Percentiles rank a stretch among this genome's conserved stretches.
Evolutionary conservation across 305 asterid genomes (phyloP).

Genomic region (Stenogyne calaminthoides): DNA sequence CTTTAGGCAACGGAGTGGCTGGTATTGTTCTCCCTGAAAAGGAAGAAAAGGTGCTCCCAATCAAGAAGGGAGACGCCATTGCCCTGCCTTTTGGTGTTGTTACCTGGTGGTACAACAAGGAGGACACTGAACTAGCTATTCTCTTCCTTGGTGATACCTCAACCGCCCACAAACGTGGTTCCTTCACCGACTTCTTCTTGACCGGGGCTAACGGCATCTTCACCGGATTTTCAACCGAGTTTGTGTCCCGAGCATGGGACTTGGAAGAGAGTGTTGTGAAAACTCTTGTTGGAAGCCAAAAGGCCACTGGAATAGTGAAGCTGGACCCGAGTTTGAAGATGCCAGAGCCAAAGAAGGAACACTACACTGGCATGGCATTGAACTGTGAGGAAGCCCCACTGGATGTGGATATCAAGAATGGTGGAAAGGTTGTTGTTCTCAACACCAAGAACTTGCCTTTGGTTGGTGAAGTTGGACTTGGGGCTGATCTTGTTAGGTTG

Average conservation of each 20-base stretch:
- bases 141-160: slow-evolving; percentile 67
- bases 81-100: slow-evolving; percentile 89
- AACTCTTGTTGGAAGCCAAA: slow-evolving; percentile 43
- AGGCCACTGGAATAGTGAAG: slow-evolving; percentile 46
- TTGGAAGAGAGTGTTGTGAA: slow-evolving; percentile 49
- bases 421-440: slow-evolving; percentile 82
- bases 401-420: slow-evolving; percentile 72
- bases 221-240: slow-evolving; percentile 84
- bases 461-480: slow-evolving; percentile 79
- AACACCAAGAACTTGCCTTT: slow-evolving; percentile 84
- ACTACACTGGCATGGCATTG: slow-evolving; percentile 54
- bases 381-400: slow-evolving; percentile 68
- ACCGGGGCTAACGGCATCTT: slow-evolving; percentile 59
- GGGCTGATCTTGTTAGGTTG: slow-evolving; percentile 80
- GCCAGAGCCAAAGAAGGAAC: slow-evolving; percentile 56
- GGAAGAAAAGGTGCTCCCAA: slow-evolving; percentile 61
- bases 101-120: slow-evolving; percentile 83
- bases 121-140: slow-evolving; percentile 45
- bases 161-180: slow-evolving; percentile 53
- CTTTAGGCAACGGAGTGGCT: slow-evolving; percentile 51
- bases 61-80: slow-evolving; percentile 84
- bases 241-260: slow-evolving; percentile 82
- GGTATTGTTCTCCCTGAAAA: slow-evolving; percentile 58
- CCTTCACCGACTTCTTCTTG: slow-evolving; percentile 57
- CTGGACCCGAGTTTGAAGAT: slow-evolving; percentile 36